phyloP scores from a whole-genome alignment of 106 monocot genomes.

The Vanilla planifolia region DNA sequence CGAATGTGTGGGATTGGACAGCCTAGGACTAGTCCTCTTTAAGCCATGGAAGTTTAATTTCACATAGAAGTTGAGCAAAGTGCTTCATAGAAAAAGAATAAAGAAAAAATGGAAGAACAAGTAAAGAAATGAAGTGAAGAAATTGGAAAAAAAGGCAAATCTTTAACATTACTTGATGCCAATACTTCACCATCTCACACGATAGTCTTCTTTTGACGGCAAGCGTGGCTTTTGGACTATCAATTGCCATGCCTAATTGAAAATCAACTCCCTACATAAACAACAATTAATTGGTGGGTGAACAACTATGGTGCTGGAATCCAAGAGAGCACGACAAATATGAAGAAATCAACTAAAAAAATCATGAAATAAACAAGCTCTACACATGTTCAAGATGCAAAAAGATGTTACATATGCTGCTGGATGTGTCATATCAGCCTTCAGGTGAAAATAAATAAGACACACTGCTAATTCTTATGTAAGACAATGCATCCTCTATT shows the following conservation, averaged over 20 bases:
- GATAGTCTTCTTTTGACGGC: slow-evolving; percentile 82
- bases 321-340: background rate
- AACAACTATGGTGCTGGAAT: background rate
- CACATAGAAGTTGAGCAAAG: no score
- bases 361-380: background rate
- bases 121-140: no score
- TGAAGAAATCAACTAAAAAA: background rate
- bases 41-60: no score
- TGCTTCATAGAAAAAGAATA: no score
- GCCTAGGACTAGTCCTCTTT: no score
- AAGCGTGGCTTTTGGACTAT: slow-evolving; percentile 80
- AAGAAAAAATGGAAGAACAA: no score
- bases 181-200: slow-evolving; percentile 89
- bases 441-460: background rate
- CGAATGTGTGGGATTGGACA: no score
- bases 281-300: background rate
- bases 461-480: no score
- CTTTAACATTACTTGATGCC: slow-evolving; percentile 57
- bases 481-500: no score
- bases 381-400: background rate
- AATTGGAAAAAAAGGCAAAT: no score
- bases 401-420: background rate
- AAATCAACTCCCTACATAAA: slow-evolving; percentile 61
- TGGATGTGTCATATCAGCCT: background rate
- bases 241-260: slow-evolving; percentile 88